Percentiles rank a stretch among this genome's conserved stretches.
Conservation (phyloP, 805 yeast species). For the Citeromyces matritensis region DNA sequence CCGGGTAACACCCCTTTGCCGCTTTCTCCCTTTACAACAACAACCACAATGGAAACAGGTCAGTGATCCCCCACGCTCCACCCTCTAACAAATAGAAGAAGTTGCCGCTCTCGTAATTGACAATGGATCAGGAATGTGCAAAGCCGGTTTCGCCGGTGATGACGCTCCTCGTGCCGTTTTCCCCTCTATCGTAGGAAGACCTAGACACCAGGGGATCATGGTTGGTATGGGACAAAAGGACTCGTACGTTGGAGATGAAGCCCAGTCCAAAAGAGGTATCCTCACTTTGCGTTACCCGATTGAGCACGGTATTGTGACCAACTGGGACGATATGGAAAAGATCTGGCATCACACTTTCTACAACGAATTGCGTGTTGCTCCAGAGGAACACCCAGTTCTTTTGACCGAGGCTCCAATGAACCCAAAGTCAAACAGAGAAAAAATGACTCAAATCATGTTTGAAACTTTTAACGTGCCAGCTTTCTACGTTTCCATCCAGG, state of each 20-base stretch:
- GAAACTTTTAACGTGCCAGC: constrained; percentile 99
- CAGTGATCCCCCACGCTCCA: too few relatives aligned
- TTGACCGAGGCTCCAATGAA: constrained; percentile 99
- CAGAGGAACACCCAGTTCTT: constrained; percentile 99
- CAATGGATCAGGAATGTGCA: constrained; percentile 99
- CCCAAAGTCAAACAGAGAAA: constrained; percentile 99
- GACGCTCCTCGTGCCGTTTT: constrained; percentile 99
- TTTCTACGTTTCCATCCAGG: constrained; percentile 97
- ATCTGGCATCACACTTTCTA: constrained; percentile 99
- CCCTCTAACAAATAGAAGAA: too few relatives aligned
- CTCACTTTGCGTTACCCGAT: constrained; percentile 97
- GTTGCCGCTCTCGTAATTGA: constrained; percentile 73
- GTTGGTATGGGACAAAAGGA: constrained; percentile 99
- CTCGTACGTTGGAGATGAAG: constrained; percentile 99
- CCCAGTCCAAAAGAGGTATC: constrained; percentile 99
- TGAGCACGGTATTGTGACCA: constrained; percentile 99
- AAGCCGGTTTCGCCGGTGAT: constrained; percentile 99
- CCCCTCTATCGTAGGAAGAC: constrained; percentile 99
- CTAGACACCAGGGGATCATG: constrained; percentile 99
- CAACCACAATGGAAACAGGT: too few relatives aligned
- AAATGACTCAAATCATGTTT: constrained; percentile 98
- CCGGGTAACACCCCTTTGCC: too few relatives aligned
- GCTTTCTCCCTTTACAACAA: too few relatives aligned
- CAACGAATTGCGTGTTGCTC: constrained; percentile 99
- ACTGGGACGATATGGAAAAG: constrained; percentile 99